These are phyloP conservation scores for Lactarius indigo DNA, from an alignment of 768 basidiomycete species.

Conservation along the genomic window DNA sequence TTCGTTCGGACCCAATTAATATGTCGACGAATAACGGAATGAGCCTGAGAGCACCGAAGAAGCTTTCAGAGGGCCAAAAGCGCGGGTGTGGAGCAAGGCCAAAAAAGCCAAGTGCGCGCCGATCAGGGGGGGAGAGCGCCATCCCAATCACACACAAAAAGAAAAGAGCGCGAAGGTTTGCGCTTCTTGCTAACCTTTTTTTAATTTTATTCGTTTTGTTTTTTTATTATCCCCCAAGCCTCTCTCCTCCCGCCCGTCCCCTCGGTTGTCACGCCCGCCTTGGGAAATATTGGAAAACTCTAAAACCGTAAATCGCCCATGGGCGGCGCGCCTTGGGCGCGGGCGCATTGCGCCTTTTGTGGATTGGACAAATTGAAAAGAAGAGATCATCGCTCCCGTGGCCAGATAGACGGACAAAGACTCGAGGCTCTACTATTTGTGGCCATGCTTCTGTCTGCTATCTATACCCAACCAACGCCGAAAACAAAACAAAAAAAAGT, in stretches of 20 bases:
- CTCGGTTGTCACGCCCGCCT: not conserved
- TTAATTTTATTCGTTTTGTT: not conserved
- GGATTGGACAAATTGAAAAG: not conserved
- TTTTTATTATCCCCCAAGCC: not conserved
- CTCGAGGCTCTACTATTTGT: not conserved
- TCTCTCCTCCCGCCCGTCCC: not conserved
- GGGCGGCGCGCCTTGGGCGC: slow-evolving; percentile 13
- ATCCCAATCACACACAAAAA: not conserved
- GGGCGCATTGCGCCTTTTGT: not conserved
- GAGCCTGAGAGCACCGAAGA: not conserved
- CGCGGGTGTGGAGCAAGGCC: not conserved
- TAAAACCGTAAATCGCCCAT: not conserved
- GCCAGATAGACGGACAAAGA: not conserved
- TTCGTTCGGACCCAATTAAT: not conserved
- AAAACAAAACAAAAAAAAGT: not conserved
- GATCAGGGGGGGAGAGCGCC: not conserved
- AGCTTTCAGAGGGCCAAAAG: not conserved
- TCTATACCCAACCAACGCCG: not conserved
- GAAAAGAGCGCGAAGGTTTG: not conserved
- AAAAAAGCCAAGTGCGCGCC: not conserved
- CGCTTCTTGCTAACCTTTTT: not conserved
- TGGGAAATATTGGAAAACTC: not conserved
- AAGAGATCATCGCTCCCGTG: not conserved
- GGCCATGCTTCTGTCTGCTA: not conserved
- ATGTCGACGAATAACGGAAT: not conserved